A percentile compares a stretch with the other conserved stretches of the same genome.
Evolutionary conservation across 1,284 basidiomycete species (phyloP).

Genomic region (Tilletia walkeri): DNA sequence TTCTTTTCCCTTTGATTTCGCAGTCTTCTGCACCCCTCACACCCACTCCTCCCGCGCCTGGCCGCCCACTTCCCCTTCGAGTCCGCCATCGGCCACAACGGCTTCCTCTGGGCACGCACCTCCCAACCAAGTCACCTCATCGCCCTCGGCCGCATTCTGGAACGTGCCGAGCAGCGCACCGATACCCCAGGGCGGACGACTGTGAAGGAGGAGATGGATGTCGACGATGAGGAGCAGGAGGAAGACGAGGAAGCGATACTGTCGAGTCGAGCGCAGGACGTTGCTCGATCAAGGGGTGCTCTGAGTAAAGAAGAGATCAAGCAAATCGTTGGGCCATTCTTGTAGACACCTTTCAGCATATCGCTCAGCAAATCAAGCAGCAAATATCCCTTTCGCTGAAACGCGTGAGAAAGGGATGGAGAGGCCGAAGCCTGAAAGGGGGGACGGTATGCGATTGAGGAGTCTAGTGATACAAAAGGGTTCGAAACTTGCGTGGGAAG

Average conservation of each 20-base stretch:
- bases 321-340: neutral
- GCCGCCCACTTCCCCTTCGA: conserved; percentile 50
- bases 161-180: neutral
- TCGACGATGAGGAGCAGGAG: conserved; percentile 13
- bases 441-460: neutral
- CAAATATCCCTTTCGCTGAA: too few species aligned
- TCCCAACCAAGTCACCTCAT: conserved; percentile 34
- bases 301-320: neutral
- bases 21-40: conserved; percentile 32
- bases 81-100: conserved; percentile 49
- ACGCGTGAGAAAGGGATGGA: too few species aligned
- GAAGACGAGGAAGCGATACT: neutral
- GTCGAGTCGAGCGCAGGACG: neutral
- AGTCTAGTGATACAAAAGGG: neutral
- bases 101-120: conserved; percentile 45
- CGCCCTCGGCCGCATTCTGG: conserved; percentile 40
- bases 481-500: neutral
- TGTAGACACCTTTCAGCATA: neutral
- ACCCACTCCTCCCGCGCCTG: conserved; percentile 35
- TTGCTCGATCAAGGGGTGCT: neutral
- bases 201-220: neutral
- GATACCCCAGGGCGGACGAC: neutral
- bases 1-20: neutral
- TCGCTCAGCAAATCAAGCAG: too few species aligned
- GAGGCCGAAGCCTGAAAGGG: too few species aligned